These are phyloP conservation scores for Fusarium nematophilum DNA, from an alignment of 2,329 filamentous ascomycete genomes.

Conservation along the genomic window DNA sequence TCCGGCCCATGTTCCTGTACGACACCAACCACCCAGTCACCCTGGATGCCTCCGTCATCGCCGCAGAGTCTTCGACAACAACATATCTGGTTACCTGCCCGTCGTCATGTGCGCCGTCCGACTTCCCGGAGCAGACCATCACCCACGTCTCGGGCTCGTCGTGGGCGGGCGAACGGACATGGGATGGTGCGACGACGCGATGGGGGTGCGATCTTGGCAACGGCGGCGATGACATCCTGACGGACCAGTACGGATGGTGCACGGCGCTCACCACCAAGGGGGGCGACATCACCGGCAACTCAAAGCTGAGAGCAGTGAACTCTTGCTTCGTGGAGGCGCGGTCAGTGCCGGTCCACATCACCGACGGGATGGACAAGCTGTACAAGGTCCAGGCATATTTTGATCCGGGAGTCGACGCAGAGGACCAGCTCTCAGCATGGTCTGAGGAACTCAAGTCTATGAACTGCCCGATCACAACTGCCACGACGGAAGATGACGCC, in stretches of 20 bases:
- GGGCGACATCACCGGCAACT: background rate
- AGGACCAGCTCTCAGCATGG: background rate
- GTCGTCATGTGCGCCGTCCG: constrained; percentile 24
- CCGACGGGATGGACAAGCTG: constrained; percentile 3
- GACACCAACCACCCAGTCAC: constrained; percentile 23
- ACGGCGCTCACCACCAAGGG: background rate
- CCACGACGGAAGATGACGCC: too few species aligned
- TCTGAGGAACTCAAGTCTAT: background rate
- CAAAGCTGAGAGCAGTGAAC: constrained; percentile 19
- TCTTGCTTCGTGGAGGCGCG: constrained; percentile 6
- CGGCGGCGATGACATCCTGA: constrained; percentile 6
- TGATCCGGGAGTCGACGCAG: background rate
- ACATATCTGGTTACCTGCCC: constrained; percentile 28
- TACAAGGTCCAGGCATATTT: constrained; percentile 1
- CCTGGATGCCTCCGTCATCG: constrained; percentile 18
- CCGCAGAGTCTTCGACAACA: background rate
- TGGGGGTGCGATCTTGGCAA: constrained; percentile 18
- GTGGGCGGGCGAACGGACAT: constrained; percentile 23
- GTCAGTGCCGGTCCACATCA: constrained; percentile 12
- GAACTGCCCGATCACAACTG: background rate
- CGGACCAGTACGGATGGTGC: constrained; percentile 14
- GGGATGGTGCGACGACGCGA: constrained; percentile 19
- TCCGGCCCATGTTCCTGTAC: constrained; percentile 26
- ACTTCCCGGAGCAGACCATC: constrained; percentile 31
- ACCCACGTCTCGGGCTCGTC: constrained; percentile 22